phyloP scores from a whole-genome alignment of 768 basidiomycete species.

The Tylopilus sp. region DNA sequence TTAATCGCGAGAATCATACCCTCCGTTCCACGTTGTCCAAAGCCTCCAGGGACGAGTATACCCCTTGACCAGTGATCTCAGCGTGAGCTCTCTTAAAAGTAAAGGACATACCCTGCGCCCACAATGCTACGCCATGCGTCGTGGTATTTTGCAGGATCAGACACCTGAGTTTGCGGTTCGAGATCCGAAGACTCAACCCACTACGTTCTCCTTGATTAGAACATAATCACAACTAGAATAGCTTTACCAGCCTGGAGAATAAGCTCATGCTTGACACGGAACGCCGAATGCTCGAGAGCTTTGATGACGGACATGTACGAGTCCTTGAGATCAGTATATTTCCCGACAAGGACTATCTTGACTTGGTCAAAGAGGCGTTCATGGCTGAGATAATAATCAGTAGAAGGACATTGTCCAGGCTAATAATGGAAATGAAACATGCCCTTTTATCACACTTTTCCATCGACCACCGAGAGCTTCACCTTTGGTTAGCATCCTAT shows the following conservation, averaged over 20 bases:
- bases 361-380: constrained; percentile 90
- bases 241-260: constrained; percentile 60
- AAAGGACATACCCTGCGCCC: constrained; percentile 66
- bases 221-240: neutral
- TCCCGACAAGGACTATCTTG: constrained; percentile 89
- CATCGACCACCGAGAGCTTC: too few relatives aligned
- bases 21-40: constrained; percentile 89
- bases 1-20: constrained; percentile 99
- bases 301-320: constrained; percentile 99
- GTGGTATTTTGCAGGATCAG: constrained; percentile 83
- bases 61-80: constrained; percentile 50
- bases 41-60: constrained; percentile 96
- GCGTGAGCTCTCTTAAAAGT: neutral
- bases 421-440: constrained; percentile 18
- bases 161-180: constrained; percentile 75
- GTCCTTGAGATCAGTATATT: constrained; percentile 95
- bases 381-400: constrained; percentile 51
- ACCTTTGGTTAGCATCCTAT: constrained; percentile 48
- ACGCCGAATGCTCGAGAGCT: constrained; percentile 94
- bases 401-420: neutral
- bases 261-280: constrained; percentile 85
- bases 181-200: constrained; percentile 97
- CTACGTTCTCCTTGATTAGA: constrained; percentile 36
- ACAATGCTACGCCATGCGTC: constrained; percentile 95
- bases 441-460: too few relatives aligned